Evolutionary conservation across 1,139 yeast species (phyloP).

Genomic region (Hyphopichia khmerensis): DNA sequence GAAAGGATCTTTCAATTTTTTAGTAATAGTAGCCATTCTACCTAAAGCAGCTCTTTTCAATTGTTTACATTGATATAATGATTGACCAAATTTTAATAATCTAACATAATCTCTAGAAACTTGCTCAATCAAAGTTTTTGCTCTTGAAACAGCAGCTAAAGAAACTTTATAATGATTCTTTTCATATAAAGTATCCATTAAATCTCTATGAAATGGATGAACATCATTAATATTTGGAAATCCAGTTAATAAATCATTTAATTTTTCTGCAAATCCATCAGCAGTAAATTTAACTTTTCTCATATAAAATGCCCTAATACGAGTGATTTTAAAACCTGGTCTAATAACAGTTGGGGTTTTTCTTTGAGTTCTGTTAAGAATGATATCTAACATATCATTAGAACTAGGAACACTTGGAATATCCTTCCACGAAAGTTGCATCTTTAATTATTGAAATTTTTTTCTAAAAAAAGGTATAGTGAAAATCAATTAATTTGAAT

Average conservation of each 20-base stretch:
- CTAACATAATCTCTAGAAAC: slow-evolving; percentile 94
- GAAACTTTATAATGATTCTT: slow-evolving; percentile 97
- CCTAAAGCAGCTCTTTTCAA: slow-evolving; percentile 97
- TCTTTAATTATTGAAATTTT: slow-evolving; percentile 23
- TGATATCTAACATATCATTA: slow-evolving; percentile 93
- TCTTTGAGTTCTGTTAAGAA: slow-evolving; percentile 95
- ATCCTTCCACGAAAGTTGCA: slow-evolving; percentile 99
- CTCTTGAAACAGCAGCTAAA: slow-evolving; percentile 91
- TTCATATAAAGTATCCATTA: slow-evolving; percentile 96
- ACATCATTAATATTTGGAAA: slow-evolving; percentile 97
- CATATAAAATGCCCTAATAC: slow-evolving; percentile 98
- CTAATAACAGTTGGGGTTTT: slow-evolving; percentile 98
- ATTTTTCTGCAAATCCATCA: slow-evolving; percentile 93
- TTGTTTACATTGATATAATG: slow-evolving; percentile 97
- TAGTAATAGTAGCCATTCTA: slow-evolving; percentile 97
- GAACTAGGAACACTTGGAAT: slow-evolving; percentile 92
- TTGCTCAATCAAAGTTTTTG: slow-evolving; percentile 91
- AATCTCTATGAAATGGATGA: slow-evolving; percentile 97
- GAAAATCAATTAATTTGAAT: no score
- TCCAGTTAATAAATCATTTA: slow-evolving; percentile 77
- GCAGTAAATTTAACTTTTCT: slow-evolving; percentile 94
- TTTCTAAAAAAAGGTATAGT: no score
- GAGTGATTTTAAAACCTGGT: slow-evolving; percentile 93
- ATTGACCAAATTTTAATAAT: slow-evolving; percentile 93
- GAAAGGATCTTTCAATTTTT: slow-evolving; percentile 91